These are phyloP conservation scores for Candida silvatica DNA, from an alignment of 805 yeast genomes.

Conservation along the genomic window DNA sequence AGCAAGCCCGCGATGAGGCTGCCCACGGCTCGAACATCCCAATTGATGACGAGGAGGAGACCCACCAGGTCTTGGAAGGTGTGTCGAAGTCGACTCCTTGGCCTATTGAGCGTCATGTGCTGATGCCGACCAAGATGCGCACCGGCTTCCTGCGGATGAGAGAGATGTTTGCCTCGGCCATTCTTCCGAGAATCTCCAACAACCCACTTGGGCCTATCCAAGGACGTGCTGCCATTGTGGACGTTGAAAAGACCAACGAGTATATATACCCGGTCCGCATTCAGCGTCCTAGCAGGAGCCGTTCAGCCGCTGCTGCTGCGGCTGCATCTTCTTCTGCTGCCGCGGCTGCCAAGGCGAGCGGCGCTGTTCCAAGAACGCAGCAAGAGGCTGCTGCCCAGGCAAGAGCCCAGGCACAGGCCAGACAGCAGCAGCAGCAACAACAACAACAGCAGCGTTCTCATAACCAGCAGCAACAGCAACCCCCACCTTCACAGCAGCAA, in stretches of 20 bases:
- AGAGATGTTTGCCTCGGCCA: conserved; percentile 88
- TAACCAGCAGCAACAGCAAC: conserved; percentile 5
- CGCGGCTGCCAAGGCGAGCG: conserved; percentile 1
- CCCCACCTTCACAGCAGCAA: too few relatives aligned
- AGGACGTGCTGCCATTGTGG: conserved; percentile 72
- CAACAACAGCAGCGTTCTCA: conserved; percentile 4
- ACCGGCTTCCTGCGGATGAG: conserved; percentile 77
- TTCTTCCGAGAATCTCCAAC: conserved; percentile 51
- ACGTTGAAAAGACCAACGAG: conserved; percentile 64
- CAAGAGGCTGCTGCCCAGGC: conserved; percentile 3
- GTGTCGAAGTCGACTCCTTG: conserved; percentile 71
- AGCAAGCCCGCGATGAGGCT: conserved; percentile 64
- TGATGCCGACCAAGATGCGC: conserved; percentile 63
- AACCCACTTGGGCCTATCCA: conserved; percentile 66
- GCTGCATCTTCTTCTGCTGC: conserved; percentile 6
- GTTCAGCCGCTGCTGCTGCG: conserved; percentile 10
- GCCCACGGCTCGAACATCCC: conserved; percentile 37
- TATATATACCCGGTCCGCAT: conserved; percentile 48
- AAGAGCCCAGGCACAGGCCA: neutral
- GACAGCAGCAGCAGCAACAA: conserved; percentile 5
- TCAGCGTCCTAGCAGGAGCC: conserved; percentile 26
- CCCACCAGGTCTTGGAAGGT: conserved; percentile 85
- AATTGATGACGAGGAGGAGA: conserved; percentile 85
- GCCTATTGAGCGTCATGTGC: conserved; percentile 72
- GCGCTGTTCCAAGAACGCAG: neutral